A percentile compares a stretch with the other conserved stretches of the same genome.
These are phyloP conservation scores for Lichtheimia ornata DNA, from an alignment of 371 early-diverging fungal species.

Conservation along the genomic window DNA sequence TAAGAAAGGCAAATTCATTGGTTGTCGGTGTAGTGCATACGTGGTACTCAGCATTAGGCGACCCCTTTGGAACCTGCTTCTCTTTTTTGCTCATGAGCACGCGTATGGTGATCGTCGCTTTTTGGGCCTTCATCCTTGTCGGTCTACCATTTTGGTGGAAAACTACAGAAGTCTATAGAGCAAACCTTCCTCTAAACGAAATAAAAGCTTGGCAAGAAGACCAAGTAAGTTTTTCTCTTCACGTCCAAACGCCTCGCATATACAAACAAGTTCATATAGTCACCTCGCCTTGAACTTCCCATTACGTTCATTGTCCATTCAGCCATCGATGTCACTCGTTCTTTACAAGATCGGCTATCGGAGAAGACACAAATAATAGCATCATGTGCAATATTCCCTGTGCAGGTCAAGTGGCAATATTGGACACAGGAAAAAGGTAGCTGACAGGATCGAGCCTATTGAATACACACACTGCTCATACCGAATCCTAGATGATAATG, in stretches of 20 bases:
- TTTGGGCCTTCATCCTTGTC: constrained; percentile 67
- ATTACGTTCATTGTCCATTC: constrained; percentile 8
- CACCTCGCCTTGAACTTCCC: constrained; percentile 13
- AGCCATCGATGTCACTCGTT: not conserved
- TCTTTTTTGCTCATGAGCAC: constrained; percentile 17
- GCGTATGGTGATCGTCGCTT: constrained; percentile 52
- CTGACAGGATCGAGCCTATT: no score
- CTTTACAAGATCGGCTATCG: not conserved
- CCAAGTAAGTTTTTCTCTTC: constrained; percentile 33
- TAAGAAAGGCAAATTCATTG: no score
- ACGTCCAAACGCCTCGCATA: not conserved
- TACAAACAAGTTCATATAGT: not conserved
- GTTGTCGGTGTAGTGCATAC: no score
- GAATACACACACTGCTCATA: not conserved
- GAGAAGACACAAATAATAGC: not conserved
- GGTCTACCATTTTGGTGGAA: constrained; percentile 92
- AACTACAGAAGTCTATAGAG: constrained; percentile 89
- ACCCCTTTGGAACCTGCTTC: not conserved
- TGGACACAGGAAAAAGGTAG: not conserved
- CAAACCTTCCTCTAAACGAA: constrained; percentile 73
- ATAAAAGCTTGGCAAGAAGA: constrained; percentile 64
- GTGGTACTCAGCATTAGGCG: no score
- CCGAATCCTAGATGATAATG: constrained; percentile 1
- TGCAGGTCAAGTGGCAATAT: not conserved
- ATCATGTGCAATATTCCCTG: constrained; percentile 5